Conservation (phyloP, 768 basidiomycete species). For the Hygrophorus russula region DNA sequence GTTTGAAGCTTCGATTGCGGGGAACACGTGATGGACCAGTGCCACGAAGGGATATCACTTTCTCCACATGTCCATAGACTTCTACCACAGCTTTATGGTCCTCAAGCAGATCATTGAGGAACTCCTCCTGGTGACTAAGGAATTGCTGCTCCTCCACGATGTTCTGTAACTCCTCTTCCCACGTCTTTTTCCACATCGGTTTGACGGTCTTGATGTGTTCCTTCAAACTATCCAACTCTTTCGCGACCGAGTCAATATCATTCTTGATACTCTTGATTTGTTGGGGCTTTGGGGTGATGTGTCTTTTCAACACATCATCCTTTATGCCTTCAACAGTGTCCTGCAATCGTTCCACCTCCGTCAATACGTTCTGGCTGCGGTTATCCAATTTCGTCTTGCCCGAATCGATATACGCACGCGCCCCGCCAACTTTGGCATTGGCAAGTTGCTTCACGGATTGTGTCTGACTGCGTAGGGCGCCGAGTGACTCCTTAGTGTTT, state of each 20-base stretch:
- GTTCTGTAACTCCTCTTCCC: conserved; percentile 92
- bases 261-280: conserved; percentile 62
- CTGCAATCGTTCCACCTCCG: conserved; percentile 86
- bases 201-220: conserved; percentile 83
- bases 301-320: conserved; percentile 84
- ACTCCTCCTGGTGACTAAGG: conserved; percentile 84
- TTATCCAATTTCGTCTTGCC: conserved; percentile 88
- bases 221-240: conserved; percentile 65
- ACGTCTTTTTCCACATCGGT: conserved; percentile 98
- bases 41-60: conserved; percentile 66
- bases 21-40: conserved; percentile 28
- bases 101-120: conserved; percentile 78
- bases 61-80: conserved; percentile 84
- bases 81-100: conserved; percentile 86
- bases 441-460: conserved; percentile 83
- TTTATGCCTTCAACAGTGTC: conserved; percentile 84
- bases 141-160: conserved; percentile 97
- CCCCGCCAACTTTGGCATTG: conserved; percentile 69
- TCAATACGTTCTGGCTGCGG: conserved; percentile 82
- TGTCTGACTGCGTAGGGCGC: conserved; percentile 71
- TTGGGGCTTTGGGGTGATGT: conserved; percentile 69
- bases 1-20: conserved; percentile 41
- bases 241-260: conserved; percentile 54
- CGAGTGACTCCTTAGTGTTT: conserved; percentile 79
- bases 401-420: conserved; percentile 78